Conservation (phyloP, 345 rosid species). For the Boechera stricta region DNA sequence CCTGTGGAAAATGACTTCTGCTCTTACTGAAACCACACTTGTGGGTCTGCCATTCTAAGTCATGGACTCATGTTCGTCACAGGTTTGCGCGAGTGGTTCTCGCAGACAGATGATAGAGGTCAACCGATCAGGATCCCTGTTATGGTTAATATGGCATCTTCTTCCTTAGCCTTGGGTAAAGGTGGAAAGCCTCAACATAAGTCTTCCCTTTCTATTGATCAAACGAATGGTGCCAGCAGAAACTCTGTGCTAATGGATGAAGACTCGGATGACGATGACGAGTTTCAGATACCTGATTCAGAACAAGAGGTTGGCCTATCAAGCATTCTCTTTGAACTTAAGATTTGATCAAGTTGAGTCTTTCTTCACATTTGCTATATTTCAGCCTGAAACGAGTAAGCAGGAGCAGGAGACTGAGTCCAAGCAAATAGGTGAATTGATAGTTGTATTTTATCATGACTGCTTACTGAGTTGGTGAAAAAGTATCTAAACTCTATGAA, state of each 20-base stretch:
- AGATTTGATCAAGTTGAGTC: slow-evolving; percentile 13
- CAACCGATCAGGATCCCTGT: slow-evolving; percentile 92
- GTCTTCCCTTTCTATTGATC: slow-evolving; percentile 66
- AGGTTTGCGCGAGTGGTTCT: slow-evolving; percentile 98
- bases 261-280: slow-evolving; percentile 94
- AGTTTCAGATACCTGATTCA: slow-evolving; percentile 82
- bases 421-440: slow-evolving; percentile 67
- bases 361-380: slow-evolving; percentile 17
- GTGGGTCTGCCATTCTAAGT: slow-evolving; percentile 10
- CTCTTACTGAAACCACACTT: slow-evolving; percentile 4
- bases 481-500: slow-evolving; percentile 15
- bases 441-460: slow-evolving; percentile 9
- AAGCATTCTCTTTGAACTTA: slow-evolving; percentile 18
- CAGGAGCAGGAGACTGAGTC: slow-evolving; percentile 57
- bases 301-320: slow-evolving; percentile 77
- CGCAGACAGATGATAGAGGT: slow-evolving; percentile 94
- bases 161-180: slow-evolving; percentile 64
- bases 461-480: slow-evolving; percentile 13
- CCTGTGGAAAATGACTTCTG: slow-evolving; percentile 9
- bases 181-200: slow-evolving; percentile 55
- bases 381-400: slow-evolving; percentile 60
- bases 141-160: slow-evolving; percentile 95
- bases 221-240: slow-evolving; percentile 64
- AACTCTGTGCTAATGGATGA: slow-evolving; percentile 84
- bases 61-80: slow-evolving; percentile 24